Evolutionary conservation across 2,329 filamentous ascomycete genomes (phyloP), one percentile per base, ranked within the genome.

Genomic region (Conoideocrella luteorostrata): DNA sequence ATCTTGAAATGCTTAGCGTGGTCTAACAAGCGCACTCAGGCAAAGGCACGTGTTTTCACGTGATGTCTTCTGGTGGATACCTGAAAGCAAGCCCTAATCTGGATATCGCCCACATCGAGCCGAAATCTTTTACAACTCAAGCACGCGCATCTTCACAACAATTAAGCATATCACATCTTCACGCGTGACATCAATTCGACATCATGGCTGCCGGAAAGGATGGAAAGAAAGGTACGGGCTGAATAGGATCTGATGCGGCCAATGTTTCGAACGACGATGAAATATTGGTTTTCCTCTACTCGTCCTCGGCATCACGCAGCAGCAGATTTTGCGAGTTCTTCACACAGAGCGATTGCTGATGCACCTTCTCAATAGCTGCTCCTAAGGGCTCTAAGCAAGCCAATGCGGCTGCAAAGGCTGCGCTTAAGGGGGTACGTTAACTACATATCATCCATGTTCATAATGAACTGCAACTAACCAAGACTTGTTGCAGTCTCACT

Each of bases 361-460:
- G 76, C 72, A 63, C 70, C 61, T 71, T 68, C 64, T 58, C 55
- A 65, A 70, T 64, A 82, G 78, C 74, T 70, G 71, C 69, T 60
- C 64, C 74, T 58, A 81, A 80, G 72, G 77, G 77, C 64, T 66
- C 74, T 70, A 93, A 93, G 80, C 84, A 95, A 82, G 93, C 93
- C 74, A 85, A 83, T 64, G 83, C 84, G 68, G 93, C 93, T 69
- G 87, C 93, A 63, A 97, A 98, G 82, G 87, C 93, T 70, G 86
- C 89, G 66, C 84, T 97, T 63, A 88, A 88, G 77, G 91, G 90
- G 71, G 88, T 95, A 89, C 78, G 88, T 84, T 54, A 26, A 48
- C 40, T 21, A 15, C 29, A 5, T 55, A 48, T 12, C n/a, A n/a
- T n/a, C n/a, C n/a, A n/a, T n/a, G 15, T 12, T 15, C 9, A 28